Evolutionary conservation across 1,139 yeast species (phyloP), one percentile per base, ranked within the genome.

Genomic region (Blastobotrys illinoisensis): DNA sequence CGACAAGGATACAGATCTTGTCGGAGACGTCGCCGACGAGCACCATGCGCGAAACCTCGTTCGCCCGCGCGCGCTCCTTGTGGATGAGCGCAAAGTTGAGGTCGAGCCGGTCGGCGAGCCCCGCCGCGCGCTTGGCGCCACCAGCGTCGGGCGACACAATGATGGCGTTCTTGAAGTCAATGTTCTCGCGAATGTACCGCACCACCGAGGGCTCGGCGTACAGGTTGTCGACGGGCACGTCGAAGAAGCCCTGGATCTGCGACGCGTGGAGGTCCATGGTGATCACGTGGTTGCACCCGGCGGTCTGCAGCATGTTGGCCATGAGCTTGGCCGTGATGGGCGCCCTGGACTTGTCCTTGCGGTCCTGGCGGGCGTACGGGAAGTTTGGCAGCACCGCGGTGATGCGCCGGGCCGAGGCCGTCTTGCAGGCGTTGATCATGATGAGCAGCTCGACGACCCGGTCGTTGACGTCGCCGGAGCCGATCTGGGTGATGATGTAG

Each of bases 61-160:
- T 93, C 48, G 98, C 97, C 60, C 91, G 80, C 47, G 93, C 95
- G 67, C 99, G 82, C 74, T 93, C 99, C 73, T 93, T 93, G 74
- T 93, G 99, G 65, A 93, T 93, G 70, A 93, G 81, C 13, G 99
- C 98, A 73, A 93, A 93, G 72, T 90, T 90, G 65, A 91, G 79
- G 70, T 91, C 98, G 61, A 93, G 78, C 61, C 90, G 80, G 71
- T 93, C 98, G 51, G 98, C 98, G 62, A 93, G 78, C 7, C 93
- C 88, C 1, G 99, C 98, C 9, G 96, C 99, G 68, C 99, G 82
- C 72, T 93, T 93, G 57, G 99, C 99, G 56, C 99, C 99, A 66
- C 99, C 99, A 3, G 99, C 99, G 75, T 93, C 99, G 2, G 99
- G 99, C 1, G 97, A 89, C 20, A 90, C 89, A 58, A 93, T 86